Percentiles rank a stretch among this genome's conserved stretches.
phyloP scores from a whole-genome alignment of 2,329 filamentous ascomycete genomes.

The Hypoxylon sp. region DNA sequence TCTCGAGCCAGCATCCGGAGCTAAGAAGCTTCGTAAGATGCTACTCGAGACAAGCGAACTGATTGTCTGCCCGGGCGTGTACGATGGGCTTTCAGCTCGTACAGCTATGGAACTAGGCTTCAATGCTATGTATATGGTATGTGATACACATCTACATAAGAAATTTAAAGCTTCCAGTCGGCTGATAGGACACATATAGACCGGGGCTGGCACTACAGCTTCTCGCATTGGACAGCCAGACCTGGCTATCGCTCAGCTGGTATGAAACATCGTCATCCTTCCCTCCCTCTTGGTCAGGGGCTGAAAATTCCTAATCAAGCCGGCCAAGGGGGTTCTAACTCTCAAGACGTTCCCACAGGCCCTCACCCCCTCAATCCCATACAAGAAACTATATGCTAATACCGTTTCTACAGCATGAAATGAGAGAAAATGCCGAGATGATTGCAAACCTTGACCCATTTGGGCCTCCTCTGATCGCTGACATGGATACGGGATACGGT shows the following conservation, averaged over 20 bases:
- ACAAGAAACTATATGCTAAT: not conserved
- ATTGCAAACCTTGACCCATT: constrained; percentile 63
- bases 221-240: constrained; percentile 64
- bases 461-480: constrained; percentile 63
- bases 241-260: constrained; percentile 62
- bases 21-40: constrained; percentile 53
- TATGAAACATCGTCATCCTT: constrained; percentile 56
- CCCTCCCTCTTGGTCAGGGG: not conserved
- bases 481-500: constrained; percentile 68
- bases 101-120: constrained; percentile 63
- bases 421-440: constrained; percentile 67
- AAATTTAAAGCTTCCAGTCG: not conserved
- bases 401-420: not conserved
- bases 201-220: constrained; percentile 64
- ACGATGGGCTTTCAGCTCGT: constrained; percentile 63
- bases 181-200: constrained; percentile 53
- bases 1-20: constrained; percentile 48
- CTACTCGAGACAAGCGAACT: constrained; percentile 52
- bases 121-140: constrained; percentile 65
- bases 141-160: constrained; percentile 10
- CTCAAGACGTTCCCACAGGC: not conserved
- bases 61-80: constrained; percentile 63
- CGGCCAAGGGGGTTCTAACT: not conserved
- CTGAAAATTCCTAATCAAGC: not conserved
- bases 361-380: too few species aligned